Evolutionary conservation across 2,329 filamentous ascomycete species (phyloP).

Genomic region (Tothia fuscella): DNA sequence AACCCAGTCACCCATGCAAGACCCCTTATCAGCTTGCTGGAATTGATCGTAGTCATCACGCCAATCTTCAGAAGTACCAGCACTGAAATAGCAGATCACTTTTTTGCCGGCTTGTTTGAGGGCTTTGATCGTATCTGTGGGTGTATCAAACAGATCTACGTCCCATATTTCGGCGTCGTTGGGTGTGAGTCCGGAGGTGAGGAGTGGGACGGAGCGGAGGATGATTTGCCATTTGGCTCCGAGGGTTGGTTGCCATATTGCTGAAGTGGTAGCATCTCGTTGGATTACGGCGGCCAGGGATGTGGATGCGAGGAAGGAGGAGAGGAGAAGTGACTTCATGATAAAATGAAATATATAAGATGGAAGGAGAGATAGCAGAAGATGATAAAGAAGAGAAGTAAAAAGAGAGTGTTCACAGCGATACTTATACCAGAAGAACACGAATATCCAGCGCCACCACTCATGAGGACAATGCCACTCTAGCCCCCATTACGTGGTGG

Average conservation of each 20-base stretch:
- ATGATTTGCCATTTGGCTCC: conserved; percentile 1
- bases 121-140: conserved; percentile 31
- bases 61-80: conserved; percentile 18
- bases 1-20: conserved; percentile 16
- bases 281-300: no score
- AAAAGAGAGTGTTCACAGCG: no score
- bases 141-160: conserved; percentile 46
- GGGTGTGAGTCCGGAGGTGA: neutral
- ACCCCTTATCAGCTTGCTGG: conserved; percentile 13
- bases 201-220: neutral
- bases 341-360: no score
- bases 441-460: no score
- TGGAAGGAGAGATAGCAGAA: no score
- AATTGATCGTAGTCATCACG: conserved; percentile 16
- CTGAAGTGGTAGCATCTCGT: neutral
- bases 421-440: no score
- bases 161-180: conserved; percentile 32
- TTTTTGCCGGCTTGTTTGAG: conserved; percentile 42
- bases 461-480: no score
- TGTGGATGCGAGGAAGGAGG: no score
- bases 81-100: conserved; percentile 25
- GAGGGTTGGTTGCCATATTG: neutral
- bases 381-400: no score
- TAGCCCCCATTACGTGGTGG: no score
- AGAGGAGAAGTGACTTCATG: no score